These are phyloP conservation scores for Pyrenochaeta sp. DNA, from an alignment of 2,329 filamentous ascomycete species.

Conservation along the genomic window DNA sequence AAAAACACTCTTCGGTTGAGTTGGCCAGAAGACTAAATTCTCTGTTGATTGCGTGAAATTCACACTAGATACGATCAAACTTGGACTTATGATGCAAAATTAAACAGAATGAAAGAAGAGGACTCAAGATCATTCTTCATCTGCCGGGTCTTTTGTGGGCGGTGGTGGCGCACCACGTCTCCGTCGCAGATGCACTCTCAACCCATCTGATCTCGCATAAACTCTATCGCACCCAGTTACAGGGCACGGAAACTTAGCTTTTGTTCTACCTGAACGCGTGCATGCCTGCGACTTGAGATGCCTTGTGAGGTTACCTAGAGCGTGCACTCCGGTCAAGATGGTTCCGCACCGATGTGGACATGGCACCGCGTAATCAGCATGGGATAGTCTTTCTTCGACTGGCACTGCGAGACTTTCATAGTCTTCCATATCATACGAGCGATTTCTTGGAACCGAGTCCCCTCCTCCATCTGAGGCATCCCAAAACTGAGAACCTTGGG, in stretches of 20 bases:
- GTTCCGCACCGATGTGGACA: slow-evolving; percentile 35
- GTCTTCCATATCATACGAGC: no score
- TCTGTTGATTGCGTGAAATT: no score
- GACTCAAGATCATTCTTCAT: not conserved
- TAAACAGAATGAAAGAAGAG: no score
- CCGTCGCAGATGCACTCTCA: slow-evolving; percentile 26
- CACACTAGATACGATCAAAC: no score
- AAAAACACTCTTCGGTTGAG: no score
- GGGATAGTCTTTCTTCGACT: no score
- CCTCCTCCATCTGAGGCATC: no score
- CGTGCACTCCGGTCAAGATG: slow-evolving; percentile 32
- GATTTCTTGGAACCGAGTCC: no score
- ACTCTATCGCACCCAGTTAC: slow-evolving; percentile 27
- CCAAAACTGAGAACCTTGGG: no score
- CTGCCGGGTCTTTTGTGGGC: slow-evolving; percentile 2
- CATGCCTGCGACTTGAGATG: slow-evolving; percentile 38
- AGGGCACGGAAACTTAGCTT: slow-evolving; percentile 21
- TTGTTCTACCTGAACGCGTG: slow-evolving; percentile 20
- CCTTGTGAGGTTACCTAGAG: slow-evolving; percentile 39
- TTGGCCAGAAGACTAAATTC: no score
- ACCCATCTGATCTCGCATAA: slow-evolving; percentile 38
- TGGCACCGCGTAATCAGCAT: slow-evolving; percentile 12
- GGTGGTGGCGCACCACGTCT: slow-evolving; percentile 19
- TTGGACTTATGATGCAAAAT: no score
- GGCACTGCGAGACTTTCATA: no score